Percentiles rank a stretch among this genome's conserved stretches.
Evolutionary conservation across 208 protist genomes (phyloP).

Genomic region (Trypanosoma scelopori): DNA sequence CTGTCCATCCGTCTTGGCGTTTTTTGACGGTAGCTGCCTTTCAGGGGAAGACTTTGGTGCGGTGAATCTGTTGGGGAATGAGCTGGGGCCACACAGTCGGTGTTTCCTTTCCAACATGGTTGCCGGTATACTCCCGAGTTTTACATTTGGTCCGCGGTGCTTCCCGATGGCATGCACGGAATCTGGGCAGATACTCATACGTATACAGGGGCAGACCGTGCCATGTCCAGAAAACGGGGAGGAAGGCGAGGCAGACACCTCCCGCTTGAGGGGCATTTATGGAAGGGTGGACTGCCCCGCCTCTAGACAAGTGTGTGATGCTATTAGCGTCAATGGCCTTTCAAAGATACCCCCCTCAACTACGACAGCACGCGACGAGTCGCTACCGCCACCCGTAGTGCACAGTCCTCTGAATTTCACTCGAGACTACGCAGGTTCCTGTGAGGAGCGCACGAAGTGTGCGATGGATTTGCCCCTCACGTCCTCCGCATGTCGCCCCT

Average conservation of each 20-base stretch:
- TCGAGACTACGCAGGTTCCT: background rate
- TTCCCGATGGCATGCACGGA: constrained; percentile 44
- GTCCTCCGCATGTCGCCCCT: constrained; percentile 29
- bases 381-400: background rate
- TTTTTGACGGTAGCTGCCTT: constrained; percentile 37
- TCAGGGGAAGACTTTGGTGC: background rate
- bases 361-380: background rate
- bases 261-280: constrained; percentile 38
- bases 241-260: constrained; percentile 36
- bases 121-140: constrained; percentile 27
- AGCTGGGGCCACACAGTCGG: constrained; percentile 28
- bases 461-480: constrained; percentile 1
- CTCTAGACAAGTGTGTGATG: constrained; percentile 1
- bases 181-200: constrained; percentile 34
- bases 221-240: constrained; percentile 37
- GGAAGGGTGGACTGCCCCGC: constrained; percentile 27
- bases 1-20: constrained; percentile 39
- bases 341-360: constrained; percentile 6
- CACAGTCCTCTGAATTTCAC: constrained; percentile 12
- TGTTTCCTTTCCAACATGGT: constrained; percentile 55
- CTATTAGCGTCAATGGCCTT: constrained; percentile 1
- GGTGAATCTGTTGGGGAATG: constrained; percentile 44
- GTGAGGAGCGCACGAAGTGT: constrained; percentile 18
- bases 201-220: constrained; percentile 50
- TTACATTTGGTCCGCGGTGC: constrained; percentile 31